Base-by-base conservation (phyloP, 2,329 filamentous ascomycete genomes). In the Xylaria arbuscula region DNA sequence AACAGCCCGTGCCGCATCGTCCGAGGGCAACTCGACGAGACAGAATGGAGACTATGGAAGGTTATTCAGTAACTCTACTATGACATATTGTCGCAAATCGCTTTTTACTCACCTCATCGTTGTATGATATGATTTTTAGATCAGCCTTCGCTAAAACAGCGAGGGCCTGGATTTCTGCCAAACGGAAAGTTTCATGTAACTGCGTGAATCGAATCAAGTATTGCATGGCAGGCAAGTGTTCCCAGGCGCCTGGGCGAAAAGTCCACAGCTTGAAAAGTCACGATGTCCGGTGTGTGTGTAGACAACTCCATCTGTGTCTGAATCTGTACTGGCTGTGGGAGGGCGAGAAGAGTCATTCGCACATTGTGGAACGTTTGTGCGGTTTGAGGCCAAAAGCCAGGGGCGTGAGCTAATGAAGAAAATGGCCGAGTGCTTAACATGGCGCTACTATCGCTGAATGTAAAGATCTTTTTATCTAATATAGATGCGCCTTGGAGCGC, bases 131-230 rank as follows among this genome's bases (percentile, higher is more conserved):
- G 68, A 98, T 86, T 72, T 92, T 86, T 61, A 98, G 78, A 28
- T 90, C 81, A 42, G 96, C 83, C 10, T 85, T 85, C 64, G 90
- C 87, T 5, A 95, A 78, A 10, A 88, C 83, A 3, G 93, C 94
- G 22, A 99, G 84, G 28, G 96, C 90, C 76, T 95, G 84, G 15
- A 97, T 87, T 80, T 99, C 96, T 2, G 94, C 89, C 64, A 89
- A 85, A 47, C 95, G 91, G 78, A 99, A 99, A n/a, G 89, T 91
- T 83, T 98, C 93, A 79, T 98, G 94, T 67, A 88, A 85, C 80
- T 98, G 96, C 53, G 91, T 92, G 78, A 98, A 94, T 75, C 95
- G 92, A 72, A 99, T 90, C 68, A 99, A 86, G 77, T 93, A 98
- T 70, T 97, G 89, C 89, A 90, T 89, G 53, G 40, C 42, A 38